phyloP scores from a whole-genome alignment of 345 rosid species.

The Sapria himalayana region DNA sequence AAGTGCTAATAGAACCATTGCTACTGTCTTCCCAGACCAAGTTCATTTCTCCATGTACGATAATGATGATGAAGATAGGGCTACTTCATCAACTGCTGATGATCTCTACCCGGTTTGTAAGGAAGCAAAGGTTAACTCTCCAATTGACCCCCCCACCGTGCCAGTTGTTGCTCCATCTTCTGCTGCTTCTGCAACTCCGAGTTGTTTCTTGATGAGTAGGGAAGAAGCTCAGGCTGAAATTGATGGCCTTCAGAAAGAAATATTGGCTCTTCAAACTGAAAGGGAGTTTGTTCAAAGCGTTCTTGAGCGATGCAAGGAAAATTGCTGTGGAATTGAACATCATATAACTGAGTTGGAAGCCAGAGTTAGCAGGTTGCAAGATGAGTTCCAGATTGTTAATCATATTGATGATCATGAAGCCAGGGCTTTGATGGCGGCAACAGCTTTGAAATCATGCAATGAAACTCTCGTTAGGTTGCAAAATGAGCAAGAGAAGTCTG shows the following conservation, averaged over 20 bases:
- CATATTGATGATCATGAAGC: conserved; percentile 56
- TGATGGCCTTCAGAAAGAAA: conserved; percentile 45
- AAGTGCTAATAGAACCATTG: conserved; percentile 60
- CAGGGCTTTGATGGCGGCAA: conserved; percentile 44
- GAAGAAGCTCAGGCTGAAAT: conserved; percentile 42
- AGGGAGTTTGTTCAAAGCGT: conserved; percentile 51
- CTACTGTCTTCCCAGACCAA: conserved; percentile 52
- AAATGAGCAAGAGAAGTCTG: conserved; percentile 32
- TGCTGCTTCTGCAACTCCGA: conserved; percentile 10
- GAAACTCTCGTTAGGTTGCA: conserved; percentile 36
- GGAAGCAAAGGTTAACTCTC: conserved; percentile 11
- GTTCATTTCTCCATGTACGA: conserved; percentile 31
- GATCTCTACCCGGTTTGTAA: conserved; percentile 9
- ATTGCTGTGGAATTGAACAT: conserved; percentile 39
- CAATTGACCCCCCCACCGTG: too few species aligned
- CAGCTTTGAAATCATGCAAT: conserved; percentile 54
- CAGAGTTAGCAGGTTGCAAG: conserved; percentile 37
- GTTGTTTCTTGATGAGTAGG: conserved; percentile 31
- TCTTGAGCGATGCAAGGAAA: conserved; percentile 24
- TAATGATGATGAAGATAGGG: conserved; percentile 19
- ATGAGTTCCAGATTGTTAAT: conserved; percentile 45
- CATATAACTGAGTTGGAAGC: conserved; percentile 39
- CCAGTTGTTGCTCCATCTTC: conserved; percentile 13
- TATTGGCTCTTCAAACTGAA: conserved; percentile 48
- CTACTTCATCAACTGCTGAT: conserved; percentile 5